Evolutionary conservation across 805 yeast species (phyloP), one percentile per base, ranked within the genome.

Genomic region (Candida anglica): DNA sequence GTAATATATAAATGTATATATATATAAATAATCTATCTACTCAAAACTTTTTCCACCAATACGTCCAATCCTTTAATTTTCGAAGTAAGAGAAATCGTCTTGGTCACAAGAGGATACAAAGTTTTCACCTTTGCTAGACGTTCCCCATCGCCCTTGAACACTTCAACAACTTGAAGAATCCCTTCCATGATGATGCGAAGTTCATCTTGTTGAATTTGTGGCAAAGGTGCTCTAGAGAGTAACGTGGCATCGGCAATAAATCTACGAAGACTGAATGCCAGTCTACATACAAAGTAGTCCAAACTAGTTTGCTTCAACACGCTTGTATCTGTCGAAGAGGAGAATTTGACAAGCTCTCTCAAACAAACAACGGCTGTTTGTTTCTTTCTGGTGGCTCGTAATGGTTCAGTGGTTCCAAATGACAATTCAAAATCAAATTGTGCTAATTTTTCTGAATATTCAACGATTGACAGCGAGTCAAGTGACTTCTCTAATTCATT

Each of bases 161-260:
- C 7, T 10, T 30, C 16, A 20, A 19, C 7, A 5, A 30, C 23
- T 6, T 24, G 13, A 15, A 78, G 44, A 0, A 32, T 32, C n/a
- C 84, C 82, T 3, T 53, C 38, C 16, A 81, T 44, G 5, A 78
- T 46, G 0, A 62, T 46, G 9, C 43, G 41, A n/a, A 88, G 48
- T 52, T 89, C 98, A 5, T 61, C 56, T 34, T 74, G 74, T 43
- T 86, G 86, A 6, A 84, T 54, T 25, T 71, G 66, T 0, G 91
- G 75, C 11, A 84, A 61, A 1, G 97, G 97, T 33, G 73, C 73
- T 19, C 55, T 63, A 22, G 78, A 75, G 5, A 81, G 50, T 9
- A 88, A 57, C 20, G 68, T 72, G 32, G 70, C 73, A 42, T 84
- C 88, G 11, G 81, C 75, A 5, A 84, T 61, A 40, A 75, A 79